Percentiles rank a stretch among this genome's conserved stretches.
Evolutionary conservation across 176 grass and related monocot species (phyloP).

Genomic region (Musa acuminata): DNA sequence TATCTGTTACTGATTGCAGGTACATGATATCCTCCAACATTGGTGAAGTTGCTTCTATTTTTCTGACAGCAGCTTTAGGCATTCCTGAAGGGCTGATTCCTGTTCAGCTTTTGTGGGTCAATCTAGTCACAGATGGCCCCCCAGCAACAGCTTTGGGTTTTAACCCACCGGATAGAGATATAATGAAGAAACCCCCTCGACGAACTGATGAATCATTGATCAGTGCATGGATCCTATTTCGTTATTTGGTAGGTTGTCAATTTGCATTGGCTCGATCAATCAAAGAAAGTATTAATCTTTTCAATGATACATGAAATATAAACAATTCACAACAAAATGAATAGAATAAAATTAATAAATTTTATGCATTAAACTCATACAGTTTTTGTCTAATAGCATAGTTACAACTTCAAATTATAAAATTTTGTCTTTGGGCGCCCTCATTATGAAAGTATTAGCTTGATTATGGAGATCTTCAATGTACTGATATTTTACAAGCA

Average conservation of each 20-base stretch:
- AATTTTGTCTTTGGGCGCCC: no score
- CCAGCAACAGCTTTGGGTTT: constrained; percentile 31
- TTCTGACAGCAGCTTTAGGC: constrained; percentile 32
- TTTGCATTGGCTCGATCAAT: no score
- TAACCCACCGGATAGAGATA: constrained; percentile 28
- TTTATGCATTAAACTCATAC: neutral
- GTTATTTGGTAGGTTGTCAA: constrained; percentile 22
- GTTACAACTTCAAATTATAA: no score
- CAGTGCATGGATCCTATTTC: constrained; percentile 32
- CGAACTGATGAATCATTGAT: constrained; percentile 29
- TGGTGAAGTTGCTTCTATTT: constrained; percentile 30
- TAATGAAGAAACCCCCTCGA: constrained; percentile 34
- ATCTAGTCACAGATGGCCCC: constrained; percentile 29
- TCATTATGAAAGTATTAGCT: no score
- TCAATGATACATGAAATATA: neutral
- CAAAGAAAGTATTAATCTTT: neutral
- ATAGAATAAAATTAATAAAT: neutral
- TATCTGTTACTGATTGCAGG: constrained; percentile 7
- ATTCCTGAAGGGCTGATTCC: constrained; percentile 37
- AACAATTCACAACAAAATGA: neutral
- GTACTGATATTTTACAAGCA: neutral
- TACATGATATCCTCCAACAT: constrained; percentile 32
- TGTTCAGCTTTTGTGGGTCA: constrained; percentile 36
- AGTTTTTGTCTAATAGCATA: no score
- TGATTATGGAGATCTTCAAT: no score